A percentile compares a stretch with the other conserved stretches of the same genome.
Conservation (phyloP, 2,329 filamentous ascomycete genomes). For the Exophiala spinifera region DNA sequence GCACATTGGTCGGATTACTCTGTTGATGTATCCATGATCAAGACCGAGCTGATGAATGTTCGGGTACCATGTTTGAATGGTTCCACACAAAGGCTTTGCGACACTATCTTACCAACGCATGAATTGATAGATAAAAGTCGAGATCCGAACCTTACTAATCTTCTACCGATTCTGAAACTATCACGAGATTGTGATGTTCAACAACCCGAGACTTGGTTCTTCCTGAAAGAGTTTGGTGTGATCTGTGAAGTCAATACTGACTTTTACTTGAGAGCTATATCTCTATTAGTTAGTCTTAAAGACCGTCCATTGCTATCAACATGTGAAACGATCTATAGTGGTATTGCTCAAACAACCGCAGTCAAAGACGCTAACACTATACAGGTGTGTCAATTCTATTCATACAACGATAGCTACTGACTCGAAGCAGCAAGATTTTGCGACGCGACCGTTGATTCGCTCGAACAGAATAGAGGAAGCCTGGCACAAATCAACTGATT, state of each 20-base stretch:
- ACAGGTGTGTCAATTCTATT: too few species aligned
- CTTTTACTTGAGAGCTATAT: slow-evolving; percentile 9
- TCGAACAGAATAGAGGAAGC: not conserved
- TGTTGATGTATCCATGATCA: not conserved
- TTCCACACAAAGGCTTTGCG: not conserved
- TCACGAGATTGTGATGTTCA: not conserved
- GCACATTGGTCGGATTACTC: slow-evolving; percentile 12
- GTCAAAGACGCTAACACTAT: slow-evolving; percentile 3
- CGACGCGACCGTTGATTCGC: slow-evolving; percentile 3
- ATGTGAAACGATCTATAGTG: slow-evolving; percentile 9
- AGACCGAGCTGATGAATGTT: slow-evolving; percentile 6
- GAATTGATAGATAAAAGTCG: slow-evolving; percentile 4
- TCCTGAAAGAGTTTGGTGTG: slow-evolving; percentile 14
- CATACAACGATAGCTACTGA: slow-evolving; percentile 4
- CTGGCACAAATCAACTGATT: slow-evolving; percentile 14
- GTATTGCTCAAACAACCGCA: slow-evolving; percentile 12
- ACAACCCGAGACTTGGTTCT: slow-evolving; percentile 12
- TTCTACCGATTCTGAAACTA: slow-evolving; percentile 17
- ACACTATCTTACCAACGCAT: slow-evolving; percentile 14
- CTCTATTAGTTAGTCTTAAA: not conserved
- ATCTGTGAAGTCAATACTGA: slow-evolving; percentile 11
- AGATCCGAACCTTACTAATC: not conserved
- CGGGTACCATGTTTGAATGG: slow-evolving; percentile 9
- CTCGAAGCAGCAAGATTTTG: slow-evolving; percentile 6
- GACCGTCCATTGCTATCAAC: slow-evolving; percentile 3